Percentiles rank a stretch among this genome's conserved stretches.
Evolutionary conservation across 225 moss, liverwort and hornwort species (phyloP).

Genomic region (Thuidium tamariscinum): DNA sequence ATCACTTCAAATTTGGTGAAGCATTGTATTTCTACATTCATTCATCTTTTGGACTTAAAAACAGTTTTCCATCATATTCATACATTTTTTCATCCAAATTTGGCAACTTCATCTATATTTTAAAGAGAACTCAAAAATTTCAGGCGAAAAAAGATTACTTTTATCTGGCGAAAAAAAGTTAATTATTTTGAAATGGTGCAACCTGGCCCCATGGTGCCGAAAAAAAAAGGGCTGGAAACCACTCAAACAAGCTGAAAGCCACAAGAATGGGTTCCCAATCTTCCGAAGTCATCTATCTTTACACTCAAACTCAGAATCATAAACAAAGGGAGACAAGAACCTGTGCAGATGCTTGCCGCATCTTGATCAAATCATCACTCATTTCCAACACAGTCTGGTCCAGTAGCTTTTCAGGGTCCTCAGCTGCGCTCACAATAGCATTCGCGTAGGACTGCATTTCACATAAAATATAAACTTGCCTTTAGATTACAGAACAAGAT

Average conservation of each 20-base stretch:
- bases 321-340: not conserved
- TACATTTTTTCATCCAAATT: too few relatives aligned
- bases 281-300: not conserved
- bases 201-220: too few relatives aligned
- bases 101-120: too few relatives aligned
- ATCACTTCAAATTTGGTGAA: too few relatives aligned
- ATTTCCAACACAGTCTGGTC: slow-evolving; percentile 98
- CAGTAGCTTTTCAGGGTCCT: slow-evolving; percentile 92
- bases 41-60: too few relatives aligned
- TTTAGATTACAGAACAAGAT: not conserved
- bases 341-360: slow-evolving; percentile 97
- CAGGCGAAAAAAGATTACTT: too few relatives aligned
- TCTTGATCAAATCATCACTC: slow-evolving; percentile 90
- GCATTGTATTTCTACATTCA: too few relatives aligned
- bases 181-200: too few relatives aligned
- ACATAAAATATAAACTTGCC: not conserved
- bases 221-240: too few relatives aligned
- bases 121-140: too few relatives aligned
- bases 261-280: not conserved
- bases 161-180: too few relatives aligned
- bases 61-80: too few relatives aligned
- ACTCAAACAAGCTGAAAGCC: not conserved
- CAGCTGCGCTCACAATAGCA: slow-evolving; percentile 82
- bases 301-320: not conserved
- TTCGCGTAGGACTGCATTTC: slow-evolving; percentile 83